Percentiles rank a stretch among this genome's conserved stretches.
Conservation (phyloP, 441 rosid species). For the Euphorbia schlechtendalii region DNA sequence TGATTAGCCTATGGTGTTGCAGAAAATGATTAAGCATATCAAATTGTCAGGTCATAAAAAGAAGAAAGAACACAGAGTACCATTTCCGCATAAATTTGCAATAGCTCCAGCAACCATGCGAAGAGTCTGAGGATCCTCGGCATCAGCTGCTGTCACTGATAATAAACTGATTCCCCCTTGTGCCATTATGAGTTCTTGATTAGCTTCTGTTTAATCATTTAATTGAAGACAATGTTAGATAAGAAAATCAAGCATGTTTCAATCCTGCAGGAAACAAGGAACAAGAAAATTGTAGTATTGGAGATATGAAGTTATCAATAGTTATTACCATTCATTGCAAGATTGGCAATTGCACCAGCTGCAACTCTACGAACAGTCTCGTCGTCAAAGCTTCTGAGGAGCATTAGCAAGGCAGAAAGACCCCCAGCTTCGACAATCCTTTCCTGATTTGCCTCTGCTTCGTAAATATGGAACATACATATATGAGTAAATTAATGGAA, state of each 20-base stretch:
- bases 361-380: slow-evolving; percentile 96
- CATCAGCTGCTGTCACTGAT: slow-evolving; percentile 78
- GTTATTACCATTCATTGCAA: slow-evolving; percentile 95
- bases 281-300: too few species aligned
- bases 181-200: slow-evolving; percentile 85
- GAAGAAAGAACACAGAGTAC: slow-evolving; percentile 46
- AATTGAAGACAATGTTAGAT: slow-evolving; percentile 3
- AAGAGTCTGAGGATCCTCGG: slow-evolving; percentile 91
- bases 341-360: slow-evolving; percentile 98
- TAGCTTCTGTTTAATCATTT: slow-evolving; percentile 55
- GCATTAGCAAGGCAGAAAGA: slow-evolving; percentile 82
- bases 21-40: too few species aligned
- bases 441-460: slow-evolving; percentile 85
- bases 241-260: too few species aligned
- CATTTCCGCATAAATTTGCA: slow-evolving; percentile 95
- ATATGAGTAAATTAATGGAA: slow-evolving; percentile 2
- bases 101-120: slow-evolving; percentile 99
- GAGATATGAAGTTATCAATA: too few species aligned
- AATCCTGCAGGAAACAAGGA: too few species aligned
- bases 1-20: too few species aligned
- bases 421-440: slow-evolving; percentile 98
- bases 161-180: slow-evolving; percentile 89
- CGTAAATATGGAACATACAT: slow-evolving; percentile 14
- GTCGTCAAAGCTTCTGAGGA: slow-evolving; percentile 91
- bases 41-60: too few species aligned